These are phyloP conservation scores for Cryphonectria naterciae DNA, from an alignment of 2,329 filamentous ascomycete species.

Conservation along the genomic window DNA sequence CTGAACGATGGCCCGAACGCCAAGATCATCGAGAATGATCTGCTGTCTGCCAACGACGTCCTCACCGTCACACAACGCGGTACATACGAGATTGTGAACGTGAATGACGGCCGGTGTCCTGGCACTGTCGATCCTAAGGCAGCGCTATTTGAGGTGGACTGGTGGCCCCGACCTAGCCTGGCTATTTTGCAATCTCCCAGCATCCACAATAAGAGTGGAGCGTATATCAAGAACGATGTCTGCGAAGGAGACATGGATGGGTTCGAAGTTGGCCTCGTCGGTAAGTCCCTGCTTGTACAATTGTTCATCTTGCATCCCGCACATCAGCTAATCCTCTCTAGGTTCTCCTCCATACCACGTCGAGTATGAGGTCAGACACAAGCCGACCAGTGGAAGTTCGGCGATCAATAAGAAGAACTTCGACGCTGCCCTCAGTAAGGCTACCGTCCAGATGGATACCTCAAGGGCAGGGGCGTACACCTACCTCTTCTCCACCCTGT, in stretches of 20 bases:
- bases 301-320: background rate
- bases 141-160: constrained; percentile 77
- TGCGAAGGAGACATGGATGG: constrained; percentile 95
- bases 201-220: constrained; percentile 54
- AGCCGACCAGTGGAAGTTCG: constrained; percentile 65
- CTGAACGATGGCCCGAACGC: constrained; percentile 55
- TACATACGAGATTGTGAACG: constrained; percentile 76
- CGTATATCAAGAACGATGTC: constrained; percentile 75
- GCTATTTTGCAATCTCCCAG: constrained; percentile 68
- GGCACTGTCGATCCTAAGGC: constrained; percentile 77
- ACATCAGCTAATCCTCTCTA: constrained; percentile 44
- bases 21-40: constrained; percentile 50
- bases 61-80: constrained; percentile 70
- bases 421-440: constrained; percentile 75
- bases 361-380: constrained; percentile 78
- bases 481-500: constrained; percentile 82
- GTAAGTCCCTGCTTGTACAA: constrained; percentile 49
- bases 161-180: constrained; percentile 81
- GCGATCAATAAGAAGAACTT: constrained; percentile 72
- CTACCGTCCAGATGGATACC: constrained; percentile 85
- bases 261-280: constrained; percentile 79
- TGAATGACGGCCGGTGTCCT: constrained; percentile 80
- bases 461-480: constrained; percentile 79
- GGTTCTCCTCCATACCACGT: constrained; percentile 81
- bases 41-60: constrained; percentile 66